A percentile compares a stretch with the other conserved stretches of the same genome.
Evolutionary conservation across 1,284 basidiomycete genomes (phyloP).

Genomic region (Cutaneotrichosporon sp.): DNA sequence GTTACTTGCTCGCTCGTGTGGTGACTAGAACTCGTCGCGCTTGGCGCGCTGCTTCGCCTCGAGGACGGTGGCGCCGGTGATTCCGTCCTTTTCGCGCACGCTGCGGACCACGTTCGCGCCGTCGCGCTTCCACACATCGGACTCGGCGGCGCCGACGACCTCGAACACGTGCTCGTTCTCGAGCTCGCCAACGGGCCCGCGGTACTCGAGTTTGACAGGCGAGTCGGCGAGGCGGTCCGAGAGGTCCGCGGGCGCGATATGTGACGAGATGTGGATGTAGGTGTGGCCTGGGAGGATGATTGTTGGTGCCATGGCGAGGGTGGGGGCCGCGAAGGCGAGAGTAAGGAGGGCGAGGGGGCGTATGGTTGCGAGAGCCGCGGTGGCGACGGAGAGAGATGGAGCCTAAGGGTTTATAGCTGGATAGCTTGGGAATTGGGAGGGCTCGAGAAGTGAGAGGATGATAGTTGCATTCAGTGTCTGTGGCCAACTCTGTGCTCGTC

Average conservation of each 20-base stretch:
- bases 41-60: conserved; percentile 41
- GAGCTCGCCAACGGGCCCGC: conserved; percentile 47
- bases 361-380: conserved; percentile 13
- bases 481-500: neutral
- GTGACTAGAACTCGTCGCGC: conserved; percentile 39
- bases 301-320: conserved; percentile 19
- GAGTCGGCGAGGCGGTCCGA: neutral
- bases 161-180: conserved; percentile 48
- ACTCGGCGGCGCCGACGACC: conserved; percentile 13
- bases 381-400: too few species aligned
- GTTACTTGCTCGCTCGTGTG: neutral
- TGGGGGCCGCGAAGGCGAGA: conserved; percentile 6
- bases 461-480: too few species aligned
- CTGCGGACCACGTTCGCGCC: conserved; percentile 21
- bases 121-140: conserved; percentile 20
- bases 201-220: conserved; percentile 27
- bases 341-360: conserved; percentile 8
- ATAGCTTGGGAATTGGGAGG: too few species aligned
- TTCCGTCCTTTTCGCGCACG: conserved; percentile 34
- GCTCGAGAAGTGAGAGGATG: conserved; percentile 1
- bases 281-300: conserved; percentile 32
- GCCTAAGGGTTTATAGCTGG: too few species aligned
- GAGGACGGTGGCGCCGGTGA: conserved; percentile 36
- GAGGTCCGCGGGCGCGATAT: conserved; percentile 10
- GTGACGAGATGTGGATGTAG: conserved; percentile 45